These are phyloP conservation scores for Pichia pseudocactophila DNA, from an alignment of 805 yeast genomes.

Conservation along the genomic window DNA sequence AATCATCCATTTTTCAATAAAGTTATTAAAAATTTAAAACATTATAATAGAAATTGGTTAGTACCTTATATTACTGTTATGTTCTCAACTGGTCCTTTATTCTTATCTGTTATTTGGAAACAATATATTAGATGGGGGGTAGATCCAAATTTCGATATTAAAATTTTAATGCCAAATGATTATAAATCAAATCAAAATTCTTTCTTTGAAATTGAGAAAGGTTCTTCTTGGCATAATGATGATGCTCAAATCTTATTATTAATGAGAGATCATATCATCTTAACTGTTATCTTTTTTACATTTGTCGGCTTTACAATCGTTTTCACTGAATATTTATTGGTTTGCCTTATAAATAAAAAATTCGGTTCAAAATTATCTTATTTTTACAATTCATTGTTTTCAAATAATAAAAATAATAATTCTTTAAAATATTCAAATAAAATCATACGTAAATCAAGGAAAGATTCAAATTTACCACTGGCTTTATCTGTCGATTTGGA, in stretches of 20 bases:
- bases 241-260: slow-evolving; percentile 75
- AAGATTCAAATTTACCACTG: slow-evolving; percentile 46
- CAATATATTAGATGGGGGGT: slow-evolving; percentile 76
- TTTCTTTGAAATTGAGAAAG: slow-evolving; percentile 67
- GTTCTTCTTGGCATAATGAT: slow-evolving; percentile 88
- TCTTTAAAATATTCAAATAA: not conserved
- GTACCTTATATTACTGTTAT: slow-evolving; percentile 86
- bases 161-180: slow-evolving; percentile 64
- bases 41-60: slow-evolving; percentile 65
- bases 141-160: slow-evolving; percentile 54
- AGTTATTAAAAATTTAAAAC: slow-evolving; percentile 54
- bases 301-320: slow-evolving; percentile 40
- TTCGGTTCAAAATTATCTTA: slow-evolving; percentile 7
- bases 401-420: too few relatives aligned
- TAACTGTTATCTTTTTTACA: slow-evolving; percentile 67
- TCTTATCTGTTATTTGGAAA: slow-evolving; percentile 79
- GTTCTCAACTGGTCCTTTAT: slow-evolving; percentile 90
- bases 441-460: slow-evolving; percentile 29
- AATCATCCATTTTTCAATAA: slow-evolving; percentile 76
- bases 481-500: slow-evolving; percentile 30
- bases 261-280: slow-evolving; percentile 63
- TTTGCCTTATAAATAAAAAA: slow-evolving; percentile 13
- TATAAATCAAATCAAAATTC: slow-evolving; percentile 54
- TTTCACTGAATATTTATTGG: slow-evolving; percentile 39
- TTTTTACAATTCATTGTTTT: not conserved